These are phyloP conservation scores for Telfairia occidentalis DNA, from an alignment of 331 rosid species.

Conservation along the genomic window DNA sequence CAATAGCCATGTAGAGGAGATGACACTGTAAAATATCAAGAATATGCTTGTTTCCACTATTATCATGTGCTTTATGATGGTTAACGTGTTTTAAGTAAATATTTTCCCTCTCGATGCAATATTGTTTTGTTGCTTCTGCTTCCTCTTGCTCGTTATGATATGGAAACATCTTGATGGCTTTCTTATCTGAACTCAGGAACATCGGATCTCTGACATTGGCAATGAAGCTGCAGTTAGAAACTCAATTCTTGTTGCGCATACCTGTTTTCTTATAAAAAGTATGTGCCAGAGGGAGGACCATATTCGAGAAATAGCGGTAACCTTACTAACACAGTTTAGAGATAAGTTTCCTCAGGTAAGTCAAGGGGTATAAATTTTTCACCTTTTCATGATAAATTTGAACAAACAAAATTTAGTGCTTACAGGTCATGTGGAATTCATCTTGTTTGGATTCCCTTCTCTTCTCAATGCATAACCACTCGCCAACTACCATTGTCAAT, in stretches of 20 bases:
- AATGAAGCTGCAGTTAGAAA: constrained; percentile 65
- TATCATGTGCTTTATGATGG: not conserved
- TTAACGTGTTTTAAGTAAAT: not conserved
- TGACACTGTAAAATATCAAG: not conserved
- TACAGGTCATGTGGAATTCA: constrained; percentile 92
- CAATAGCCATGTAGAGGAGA: not conserved
- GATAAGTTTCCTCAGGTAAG: constrained; percentile 87
- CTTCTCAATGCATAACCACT: constrained; percentile 72
- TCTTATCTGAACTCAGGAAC: constrained; percentile 41
- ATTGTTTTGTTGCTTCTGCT: not conserved
- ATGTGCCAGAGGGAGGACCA: constrained; percentile 85
- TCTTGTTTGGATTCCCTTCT: constrained; percentile 70
- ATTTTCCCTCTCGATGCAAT: not conserved
- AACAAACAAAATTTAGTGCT: constrained; percentile 15
- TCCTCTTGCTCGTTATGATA: not conserved
- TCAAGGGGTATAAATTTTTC: constrained; percentile 9
- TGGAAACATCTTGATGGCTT: not conserved
- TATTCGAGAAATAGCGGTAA: constrained; percentile 64
- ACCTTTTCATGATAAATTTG: constrained; percentile 1
- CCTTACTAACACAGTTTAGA: constrained; percentile 69
- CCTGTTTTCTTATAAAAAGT: constrained; percentile 72
- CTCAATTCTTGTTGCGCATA: constrained; percentile 57
- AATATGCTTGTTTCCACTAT: not conserved
- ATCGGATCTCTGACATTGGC: constrained; percentile 77
- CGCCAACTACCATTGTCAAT: constrained; percentile 59